Base-by-base conservation (phyloP, 495 filamentous ascomycete genomes). In the Xylaria telfairii region DNA sequence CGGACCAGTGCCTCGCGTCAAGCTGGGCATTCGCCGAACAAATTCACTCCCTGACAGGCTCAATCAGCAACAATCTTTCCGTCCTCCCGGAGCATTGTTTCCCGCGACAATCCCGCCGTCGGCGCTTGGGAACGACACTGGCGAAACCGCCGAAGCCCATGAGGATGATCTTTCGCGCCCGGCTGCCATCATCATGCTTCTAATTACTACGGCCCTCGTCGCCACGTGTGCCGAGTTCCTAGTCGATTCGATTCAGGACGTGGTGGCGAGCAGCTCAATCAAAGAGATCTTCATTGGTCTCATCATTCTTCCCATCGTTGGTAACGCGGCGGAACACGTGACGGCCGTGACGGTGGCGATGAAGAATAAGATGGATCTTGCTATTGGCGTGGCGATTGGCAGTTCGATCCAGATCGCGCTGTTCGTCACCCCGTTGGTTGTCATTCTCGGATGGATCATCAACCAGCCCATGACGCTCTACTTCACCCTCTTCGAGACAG, bases 301-400 rank as follows among this genome's bases (percentile, higher is more conserved):
- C 5, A 96, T 97, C 77, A 90, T 97, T 72, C 81, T 97, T 2
- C 94, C 94, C 26, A 94, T 97, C 70, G 93, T 97, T 13, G 93
- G 94, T 67, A 97, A 97, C 73, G 94, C 94, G 0, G 94, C 94
- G 0, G 94, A 97, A 83, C 94, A 97, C 83, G 92, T 96, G 8
- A 97, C 93, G 1, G 93, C 94, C 1, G 92, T 97, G 46, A 92
- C 89, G 32, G 93, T 97, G 9, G 94, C 94, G 7, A 87, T 88
- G 72, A 97, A 97, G 85, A 97, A 97, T 82, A 97, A 97, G 84
- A 96, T 97, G 94, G 94, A 97, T 83, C 84, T 97, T 34, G 91
- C 94, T 0, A 96, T 97, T 72, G 94, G 93, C 74, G 92, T 97
- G 32, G 94, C 94, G 5, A 90, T 97, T 24, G 94, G 94, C 17